Evolutionary conservation across 2,329 filamentous ascomycete genomes (phyloP), one percentile per base, ranked within the genome.

Genomic region (Drechslerella coelobrocha): DNA sequence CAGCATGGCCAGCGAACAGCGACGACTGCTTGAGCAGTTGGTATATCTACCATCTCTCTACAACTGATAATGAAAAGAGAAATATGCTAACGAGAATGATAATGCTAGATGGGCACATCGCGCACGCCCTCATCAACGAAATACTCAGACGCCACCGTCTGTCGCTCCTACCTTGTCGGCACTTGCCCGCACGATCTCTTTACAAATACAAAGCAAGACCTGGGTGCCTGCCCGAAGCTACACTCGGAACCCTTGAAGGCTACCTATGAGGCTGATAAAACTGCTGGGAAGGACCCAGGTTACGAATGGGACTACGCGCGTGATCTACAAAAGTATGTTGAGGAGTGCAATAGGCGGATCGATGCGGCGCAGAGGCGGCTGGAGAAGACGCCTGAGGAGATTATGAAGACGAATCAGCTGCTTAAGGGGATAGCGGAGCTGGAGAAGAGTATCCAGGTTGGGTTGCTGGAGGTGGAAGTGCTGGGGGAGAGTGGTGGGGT

Each of bases 131-230:
- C 74, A 4, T 73, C 72, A n/a, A 73, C 97, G 75, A 89, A 89
- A 73, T 89, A 99, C 76, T 94, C 88, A 68, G 94, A 97, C 79
- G 85, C 90, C 59, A 97, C 96, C 81, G 90, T 96, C 76, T 99
- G 94, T 83, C 90, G 91, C 61, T 97, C 92, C 17, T 97, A 93
- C 79, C 85, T 99, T 53, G 92, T 86, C 73, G 94, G 94, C 76
- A 95, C 91, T 68, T 99, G 94, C 79, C 94, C 94, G 0, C 93
- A 97, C 83, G 94, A 99, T 78, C 91, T 99, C 77, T 99, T 99
- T 84, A 99, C 93, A 74, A 99, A 99, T 81, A 99, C 94, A 48
- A 97, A 97, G 82, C 92, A 97, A 84, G 94, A 99, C 79, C 85
- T 97, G 31, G 94, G 94, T 1, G 85, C 87, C 0, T 99, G 94